Evolutionary conservation across 2,329 filamentous ascomycete species (phyloP), one percentile per base, ranked within the genome.

Genomic region (Xylariales sp.): DNA sequence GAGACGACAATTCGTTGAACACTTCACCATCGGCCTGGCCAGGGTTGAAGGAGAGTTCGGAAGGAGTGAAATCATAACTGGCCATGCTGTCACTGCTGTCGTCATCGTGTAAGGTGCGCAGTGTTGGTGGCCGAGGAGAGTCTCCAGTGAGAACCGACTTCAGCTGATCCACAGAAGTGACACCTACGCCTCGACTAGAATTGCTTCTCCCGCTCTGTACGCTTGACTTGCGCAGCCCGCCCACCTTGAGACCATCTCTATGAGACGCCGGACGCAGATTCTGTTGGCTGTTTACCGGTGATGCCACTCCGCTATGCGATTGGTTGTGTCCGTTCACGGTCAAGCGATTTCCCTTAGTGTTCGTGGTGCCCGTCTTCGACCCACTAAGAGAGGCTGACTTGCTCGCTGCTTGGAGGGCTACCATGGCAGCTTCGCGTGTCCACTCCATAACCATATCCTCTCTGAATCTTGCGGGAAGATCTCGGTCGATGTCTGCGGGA

Each of bases 381-480:
- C 88, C 88, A 38, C 71, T 85, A 38, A 94, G 66, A 4, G 88
- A 95, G 11, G 78, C 76, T 1, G 85, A 78, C 50, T 83, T 86
- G 50, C 81, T 81, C 34, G 72, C 76, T 39, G 85, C 78, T 42
- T 85, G 79, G 33, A 87, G 73, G 25, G 77, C 71, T 10, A 81
- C 76, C 37, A 93, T 66, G 21, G 85, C 85, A 12, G 70, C 64
- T 16, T 95, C 89, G 53, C 82, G 81, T 27, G 80, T 84, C 91
- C 91, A 96, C 33, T 86, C 78, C 15, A 76, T 69, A 40, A 88
- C 66, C 76, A 96, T 86, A 48, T 87, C 76, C 44, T 93, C 86
- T 47, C 75, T 80, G 49, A 88, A 77, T 19, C 69, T 71, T 13
- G 67, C 59, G 0, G 88, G 85, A 3, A 95, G 66, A 40, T 82